Evolutionary conservation across 257 asterid genomes (phyloP), one percentile per base, ranked within the genome.

Genomic region (Asclepias syriaca): DNA sequence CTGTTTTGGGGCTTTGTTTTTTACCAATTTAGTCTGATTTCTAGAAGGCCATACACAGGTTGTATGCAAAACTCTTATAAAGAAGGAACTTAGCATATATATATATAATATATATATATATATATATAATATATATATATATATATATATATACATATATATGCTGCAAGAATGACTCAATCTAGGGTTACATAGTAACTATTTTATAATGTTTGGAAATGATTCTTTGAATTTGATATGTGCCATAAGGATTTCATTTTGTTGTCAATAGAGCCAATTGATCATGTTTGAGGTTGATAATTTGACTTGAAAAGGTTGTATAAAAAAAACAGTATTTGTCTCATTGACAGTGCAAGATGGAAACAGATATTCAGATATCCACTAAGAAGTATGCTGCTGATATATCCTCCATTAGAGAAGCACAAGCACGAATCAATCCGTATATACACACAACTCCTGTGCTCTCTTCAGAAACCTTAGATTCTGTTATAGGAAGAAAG

Each of bases 371-470:
- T 58, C 69, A 72, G 63, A 79, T 22, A 72, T 77, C 78, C 56
- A 61, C 75, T 69, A 48, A 75, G 18, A 76, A 80, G 70, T 90
- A 90, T 79, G 98, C 96, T 69, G 97, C 98, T 74, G 92, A 90
- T 74, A 79, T 93, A 16, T 79, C 85, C 73, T 89, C 96, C 16
- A 87, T 93, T 63, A 83, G 81, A 77, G 93, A 82, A 78, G 96
- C 98, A 43, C 91, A 85, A 53, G 76, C 60, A 22, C 89, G 92
- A 75, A 87, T 93, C 65, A 72, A 77, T 64, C 65, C 86, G 14
- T 81, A 84, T 71, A 86, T 72, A 66, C 87, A 86, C 82, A 86
- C 49, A 80, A 90, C 98, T 83, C 96, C 95, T 0, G 85, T 90
- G 73, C 77, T 90, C 72, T 65, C 74, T 58, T 88, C 98, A 0